phyloP scores from a whole-genome alignment of 1,284 basidiomycete species.

The Peniophora sp. region DNA sequence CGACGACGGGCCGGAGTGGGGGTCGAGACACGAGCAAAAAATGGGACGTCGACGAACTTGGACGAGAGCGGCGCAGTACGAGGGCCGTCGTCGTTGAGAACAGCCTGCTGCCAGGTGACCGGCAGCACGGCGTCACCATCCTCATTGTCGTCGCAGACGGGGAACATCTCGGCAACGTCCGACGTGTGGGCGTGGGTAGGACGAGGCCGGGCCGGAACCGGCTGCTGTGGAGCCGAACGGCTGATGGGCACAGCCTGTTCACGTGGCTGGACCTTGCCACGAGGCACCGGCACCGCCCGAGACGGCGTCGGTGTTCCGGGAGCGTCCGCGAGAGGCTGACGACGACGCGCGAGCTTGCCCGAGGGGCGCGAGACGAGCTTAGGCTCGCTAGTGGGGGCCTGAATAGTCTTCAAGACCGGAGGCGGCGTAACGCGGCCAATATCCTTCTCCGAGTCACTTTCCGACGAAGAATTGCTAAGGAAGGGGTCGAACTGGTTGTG shows the following conservation, averaged over 20 bases:
- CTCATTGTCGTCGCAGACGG: constrained; percentile 61
- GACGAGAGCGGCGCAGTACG: constrained; percentile 41
- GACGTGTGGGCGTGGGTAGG: constrained; percentile 15
- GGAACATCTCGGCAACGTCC: constrained; percentile 32
- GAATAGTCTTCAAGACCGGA: constrained; percentile 17
- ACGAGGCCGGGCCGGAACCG: constrained; percentile 23
- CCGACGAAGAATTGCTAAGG: constrained; percentile 28
- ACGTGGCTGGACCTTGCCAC: constrained; percentile 16
- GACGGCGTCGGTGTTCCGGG: constrained; percentile 28
- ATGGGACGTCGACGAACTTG: constrained; percentile 29
- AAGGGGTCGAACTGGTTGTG: constrained; percentile 48
- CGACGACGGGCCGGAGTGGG: constrained; percentile 29
- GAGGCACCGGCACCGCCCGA: constrained; percentile 37
- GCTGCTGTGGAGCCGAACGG: constrained; percentile 33
- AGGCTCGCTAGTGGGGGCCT: constrained; percentile 24
- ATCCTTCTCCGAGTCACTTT: constrained; percentile 22
- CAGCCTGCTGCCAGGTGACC: constrained; percentile 24
- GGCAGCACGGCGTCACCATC: constrained; percentile 32
- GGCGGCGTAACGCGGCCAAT: constrained; percentile 14
- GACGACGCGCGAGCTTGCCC: constrained; percentile 48
- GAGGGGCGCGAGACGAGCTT: constrained; percentile 37
- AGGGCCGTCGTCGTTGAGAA: constrained; percentile 31
- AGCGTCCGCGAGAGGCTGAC: constrained; percentile 27
- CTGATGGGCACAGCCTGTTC: constrained; percentile 15
- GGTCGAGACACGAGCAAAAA: constrained; percentile 21